Percentiles rank a stretch among this genome's conserved stretches.
Conservation (phyloP, 1,139 yeast genomes). For the Yamadazyma spencermartinsiae region DNA sequence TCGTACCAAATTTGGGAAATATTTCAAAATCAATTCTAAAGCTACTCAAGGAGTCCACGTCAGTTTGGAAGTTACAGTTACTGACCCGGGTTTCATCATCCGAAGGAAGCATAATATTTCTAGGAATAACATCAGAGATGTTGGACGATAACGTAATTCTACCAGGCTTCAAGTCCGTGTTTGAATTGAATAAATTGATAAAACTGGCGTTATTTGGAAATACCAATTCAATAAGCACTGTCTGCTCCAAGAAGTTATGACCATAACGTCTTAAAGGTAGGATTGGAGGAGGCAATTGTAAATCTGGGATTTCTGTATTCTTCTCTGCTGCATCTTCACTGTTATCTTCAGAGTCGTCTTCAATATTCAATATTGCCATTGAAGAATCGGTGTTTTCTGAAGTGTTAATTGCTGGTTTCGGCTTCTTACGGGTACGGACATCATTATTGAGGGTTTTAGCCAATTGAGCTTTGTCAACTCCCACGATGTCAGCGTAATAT, state of each 20-base stretch:
- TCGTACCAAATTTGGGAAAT: slow-evolving; percentile 92
- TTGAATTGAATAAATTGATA: slow-evolving; percentile 50
- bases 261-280: slow-evolving; percentile 92
- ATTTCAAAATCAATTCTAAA: slow-evolving; percentile 87
- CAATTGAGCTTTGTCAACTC: slow-evolving; percentile 2
- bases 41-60: slow-evolving; percentile 60
- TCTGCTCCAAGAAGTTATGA: slow-evolving; percentile 89
- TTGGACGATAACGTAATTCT: slow-evolving; percentile 73
- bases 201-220: slow-evolving; percentile 58
- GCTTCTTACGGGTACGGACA: slow-evolving; percentile 6
- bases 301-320: slow-evolving; percentile 80
- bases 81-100: slow-evolving; percentile 61
- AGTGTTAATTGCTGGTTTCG: slow-evolving; percentile 2
- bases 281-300: slow-evolving; percentile 93
- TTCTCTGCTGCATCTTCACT: slow-evolving; percentile 19
- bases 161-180: slow-evolving; percentile 49
- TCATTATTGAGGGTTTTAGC: slow-evolving; percentile 3
- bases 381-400: slow-evolving; percentile 7
- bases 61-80: slow-evolving; percentile 81
- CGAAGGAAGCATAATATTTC: slow-evolving; percentile 79
- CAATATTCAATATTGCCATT: slow-evolving; percentile 37
- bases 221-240: slow-evolving; percentile 75
- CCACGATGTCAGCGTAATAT: slow-evolving; percentile 20
- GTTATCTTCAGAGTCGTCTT: slow-evolving; percentile 43
- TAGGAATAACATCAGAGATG: slow-evolving; percentile 74